A percentile compares a stretch with the other conserved stretches of the same genome.
Conservation (phyloP, 2,329 filamentous ascomycete genomes). For the Madurella mycetomatis region DNA sequence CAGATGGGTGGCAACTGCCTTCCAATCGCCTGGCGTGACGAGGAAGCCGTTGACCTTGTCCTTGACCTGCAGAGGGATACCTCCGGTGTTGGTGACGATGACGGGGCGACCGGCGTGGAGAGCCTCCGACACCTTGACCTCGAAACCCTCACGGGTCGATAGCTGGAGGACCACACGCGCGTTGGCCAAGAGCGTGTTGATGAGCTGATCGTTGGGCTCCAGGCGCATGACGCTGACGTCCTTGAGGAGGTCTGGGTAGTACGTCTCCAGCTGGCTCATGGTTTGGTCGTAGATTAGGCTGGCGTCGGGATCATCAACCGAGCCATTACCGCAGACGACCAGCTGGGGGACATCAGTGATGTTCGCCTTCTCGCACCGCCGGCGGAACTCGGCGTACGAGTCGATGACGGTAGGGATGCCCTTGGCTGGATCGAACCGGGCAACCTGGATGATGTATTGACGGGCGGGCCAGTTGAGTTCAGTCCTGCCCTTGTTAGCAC, state of each 20-base stretch:
- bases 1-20: slow-evolving; percentile 64
- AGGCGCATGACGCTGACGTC: slow-evolving; percentile 73
- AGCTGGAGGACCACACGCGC: slow-evolving; percentile 72
- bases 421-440: slow-evolving; percentile 79
- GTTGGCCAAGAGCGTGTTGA: slow-evolving; percentile 70
- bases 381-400: slow-evolving; percentile 68
- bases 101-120: slow-evolving; percentile 75
- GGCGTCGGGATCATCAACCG: slow-evolving; percentile 76
- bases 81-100: slow-evolving; percentile 71
- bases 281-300: slow-evolving; percentile 67
- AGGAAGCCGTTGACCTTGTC: slow-evolving; percentile 69
- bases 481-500: slow-evolving; percentile 32
- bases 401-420: slow-evolving; percentile 74
- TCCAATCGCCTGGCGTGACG: slow-evolving; percentile 65
- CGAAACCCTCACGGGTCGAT: slow-evolving; percentile 77
- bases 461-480: slow-evolving; percentile 55
- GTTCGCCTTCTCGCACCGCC: slow-evolving; percentile 50
- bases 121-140: slow-evolving; percentile 81
- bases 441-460: slow-evolving; percentile 74
- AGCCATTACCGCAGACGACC: slow-evolving; percentile 73
- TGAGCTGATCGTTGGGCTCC: slow-evolving; percentile 71
- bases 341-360: slow-evolving; percentile 61
- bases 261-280: slow-evolving; percentile 59
- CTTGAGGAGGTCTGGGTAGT: slow-evolving; percentile 57
- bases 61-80: slow-evolving; percentile 74